A percentile compares a stretch with the other conserved stretches of the same genome.
These are phyloP conservation scores for Spathaspora girioi DNA, from an alignment of 805 yeast genomes.

Conservation along the genomic window DNA sequence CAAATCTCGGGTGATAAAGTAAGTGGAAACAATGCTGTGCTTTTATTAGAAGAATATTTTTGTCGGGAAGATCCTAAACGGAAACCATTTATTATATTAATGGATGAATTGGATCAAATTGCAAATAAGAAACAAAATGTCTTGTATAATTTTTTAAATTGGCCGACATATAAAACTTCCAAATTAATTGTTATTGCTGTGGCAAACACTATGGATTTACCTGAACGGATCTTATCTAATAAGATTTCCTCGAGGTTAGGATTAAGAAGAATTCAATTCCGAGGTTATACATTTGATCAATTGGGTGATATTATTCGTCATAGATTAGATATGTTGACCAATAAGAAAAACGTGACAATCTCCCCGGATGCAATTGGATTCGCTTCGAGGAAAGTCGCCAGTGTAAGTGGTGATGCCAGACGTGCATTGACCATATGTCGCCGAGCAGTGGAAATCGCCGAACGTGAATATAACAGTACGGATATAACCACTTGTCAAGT, in stretches of 20 bases:
- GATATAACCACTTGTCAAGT: constrained; percentile 49
- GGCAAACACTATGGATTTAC: constrained; percentile 96
- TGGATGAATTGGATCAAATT: constrained; percentile 93
- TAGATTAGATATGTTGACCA: constrained; percentile 50
- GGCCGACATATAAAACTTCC: constrained; percentile 87
- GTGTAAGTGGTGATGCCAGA: constrained; percentile 97
- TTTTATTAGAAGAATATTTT: constrained; percentile 70
- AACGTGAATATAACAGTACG: constrained; percentile 43
- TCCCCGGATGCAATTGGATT: constrained; percentile 78
- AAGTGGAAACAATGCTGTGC: constrained; percentile 61
- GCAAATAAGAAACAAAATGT: constrained; percentile 79
- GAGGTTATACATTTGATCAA: constrained; percentile 83
- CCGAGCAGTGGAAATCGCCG: constrained; percentile 87
- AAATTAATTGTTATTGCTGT: constrained; percentile 85
- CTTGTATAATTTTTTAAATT: constrained; percentile 93
- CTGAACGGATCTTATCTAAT: constrained; percentile 82
- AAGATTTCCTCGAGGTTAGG: constrained; percentile 92
- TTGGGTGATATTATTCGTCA: constrained; percentile 70
- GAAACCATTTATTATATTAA: constrained; percentile 65
- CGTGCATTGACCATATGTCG: constrained; percentile 85
- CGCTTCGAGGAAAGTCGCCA: constrained; percentile 91
- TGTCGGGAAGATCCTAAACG: constrained; percentile 27
- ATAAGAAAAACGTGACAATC: constrained; percentile 42
- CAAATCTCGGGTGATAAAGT: constrained; percentile 57
- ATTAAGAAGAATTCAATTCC: constrained; percentile 76